Conservation (phyloP, 768 basidiomycete genomes). For the Neoboletus subvelutipes region DNA sequence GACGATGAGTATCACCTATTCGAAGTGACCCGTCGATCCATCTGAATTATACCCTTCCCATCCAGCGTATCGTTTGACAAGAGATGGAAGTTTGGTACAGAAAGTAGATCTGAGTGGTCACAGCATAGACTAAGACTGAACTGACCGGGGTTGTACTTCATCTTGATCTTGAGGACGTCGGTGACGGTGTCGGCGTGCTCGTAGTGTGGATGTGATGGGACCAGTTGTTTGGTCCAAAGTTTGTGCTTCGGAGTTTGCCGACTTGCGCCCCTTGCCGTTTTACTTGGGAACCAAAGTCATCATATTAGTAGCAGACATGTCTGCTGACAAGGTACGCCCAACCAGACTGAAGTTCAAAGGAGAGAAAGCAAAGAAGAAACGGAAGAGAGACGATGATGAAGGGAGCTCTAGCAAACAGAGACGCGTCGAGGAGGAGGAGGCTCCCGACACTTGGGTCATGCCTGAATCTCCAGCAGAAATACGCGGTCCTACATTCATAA, state of each 20-base stretch:
- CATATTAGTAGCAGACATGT: slow-evolving; percentile 26
- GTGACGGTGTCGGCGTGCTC: slow-evolving; percentile 45
- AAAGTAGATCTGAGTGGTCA: slow-evolving; percentile 17
- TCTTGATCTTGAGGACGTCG: slow-evolving; percentile 65
- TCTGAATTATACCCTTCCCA: slow-evolving; percentile 42
- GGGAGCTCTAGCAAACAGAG: slow-evolving; percentile 43
- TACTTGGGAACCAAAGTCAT: background rate
- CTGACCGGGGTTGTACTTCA: slow-evolving; percentile 86
- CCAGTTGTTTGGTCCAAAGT: slow-evolving; percentile 39
- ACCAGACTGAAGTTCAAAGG: slow-evolving; percentile 88
- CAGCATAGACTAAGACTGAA: slow-evolving; percentile 29
- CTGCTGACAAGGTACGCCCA: slow-evolving; percentile 54
- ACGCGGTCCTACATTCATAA: slow-evolving; percentile 84
- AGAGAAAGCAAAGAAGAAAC: slow-evolving; percentile 81
- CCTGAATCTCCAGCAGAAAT: slow-evolving; percentile 72
- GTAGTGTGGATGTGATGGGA: slow-evolving; percentile 20
- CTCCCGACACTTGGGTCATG: slow-evolving; percentile 76
- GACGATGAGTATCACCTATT: slow-evolving; percentile 33
- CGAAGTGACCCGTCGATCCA: slow-evolving; percentile 33
- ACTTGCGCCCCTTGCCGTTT: background rate
- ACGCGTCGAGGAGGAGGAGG: slow-evolving; percentile 57
- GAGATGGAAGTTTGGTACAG: slow-evolving; percentile 26
- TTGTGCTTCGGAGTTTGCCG: slow-evolving; percentile 29
- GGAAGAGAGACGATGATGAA: slow-evolving; percentile 60
- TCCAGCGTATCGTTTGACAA: slow-evolving; percentile 51